Base-by-base conservation (phyloP, 2,329 filamentous ascomycete genomes). In the Aspergillus sp. region DNA sequence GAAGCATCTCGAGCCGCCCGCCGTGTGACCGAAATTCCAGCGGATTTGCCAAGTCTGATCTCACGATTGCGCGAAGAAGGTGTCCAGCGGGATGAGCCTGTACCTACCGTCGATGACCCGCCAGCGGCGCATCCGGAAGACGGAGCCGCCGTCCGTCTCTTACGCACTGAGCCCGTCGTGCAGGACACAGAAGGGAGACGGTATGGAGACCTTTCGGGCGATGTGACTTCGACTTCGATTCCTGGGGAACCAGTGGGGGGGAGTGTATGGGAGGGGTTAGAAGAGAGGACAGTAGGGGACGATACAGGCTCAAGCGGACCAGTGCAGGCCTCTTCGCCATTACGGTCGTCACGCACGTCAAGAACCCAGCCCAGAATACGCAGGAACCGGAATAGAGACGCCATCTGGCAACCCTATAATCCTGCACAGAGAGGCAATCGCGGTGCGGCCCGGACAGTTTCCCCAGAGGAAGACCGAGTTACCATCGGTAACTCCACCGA, bases 341-440 rank as follows among this genome's bases (percentile, higher is more conserved):
- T 44, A 23, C 43, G 21, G 31, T 45, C 43, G 25, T 45, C 43
- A 17, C 43, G 20, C 20, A 29, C 25, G n/a, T 17, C 43, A 45
- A 45, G 43, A 31, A 29, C 25, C 43, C n/a, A 45, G 21, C 21
- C n/a, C 9, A 45, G 16, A 45, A 31, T 31, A 32, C 43, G 43
- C 21, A 31, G 21, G 43, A 45, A 45, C 43, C 43, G 43, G 43
- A 45, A 45, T 45, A 29, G 43, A 32, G 43, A 45, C 2, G 43
- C 23, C 21, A 29, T 45, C 43, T 45, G 43, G 43, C 20, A 32
- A 45, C 43, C 43, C 21, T 45, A 45, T 31, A 21, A 45, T 31
- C 20, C 43, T 45, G 43, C 43, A 45, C 43, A 31, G 43, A 45
- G 43, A 45, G 43, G 43, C 43, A 45, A 45, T 45, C 43, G 43